Evolutionary conservation across 352 stramenopile genomes (phyloP), one percentile per base, ranked within the genome.

Genomic region (Phytophthora sojae): DNA sequence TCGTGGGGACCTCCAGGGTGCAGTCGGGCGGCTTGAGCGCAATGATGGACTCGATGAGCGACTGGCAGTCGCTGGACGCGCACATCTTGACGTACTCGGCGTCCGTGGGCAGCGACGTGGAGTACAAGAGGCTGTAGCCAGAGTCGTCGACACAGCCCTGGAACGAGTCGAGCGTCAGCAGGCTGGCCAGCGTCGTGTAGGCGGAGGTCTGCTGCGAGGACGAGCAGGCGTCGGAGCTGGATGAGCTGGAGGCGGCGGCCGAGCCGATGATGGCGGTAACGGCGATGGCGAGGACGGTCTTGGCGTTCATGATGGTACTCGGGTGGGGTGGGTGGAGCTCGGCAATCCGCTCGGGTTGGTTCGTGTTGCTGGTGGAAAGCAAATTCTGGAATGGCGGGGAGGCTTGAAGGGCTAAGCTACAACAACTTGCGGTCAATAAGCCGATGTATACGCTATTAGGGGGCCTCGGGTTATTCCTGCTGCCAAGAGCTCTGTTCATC

Each of bases 241-340:
- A 32, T 6, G 29, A 32, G 29, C 29, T 32, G 29, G 29, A 32
- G 32, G 61, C 71, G 19, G 61, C 63, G 37, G 35, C 64, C 8
- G 64, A 59, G 57, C 63, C 68, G 21, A 71, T 57, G 52, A 77
- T 59, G 39, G 55, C n/a, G n/a, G n/a, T n/a, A n/a, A n/a, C 60
- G 44, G 51, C 51, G 56, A 61, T 49, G 51, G 63, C 69, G 47
- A 66, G 55, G 59, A 67, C 47, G 45, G 64, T 68, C 54, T 73
- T 69, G 51, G 57, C 45, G 68, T 77, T 77, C 69, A 77, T 77
- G 45, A n/a, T n/a, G n/a, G n/a, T n/a, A n/a, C n/a, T n/a, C n/a
- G n/a, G 29, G 29, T 32, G 30, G 30, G 6, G 9, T 4, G 30
- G 2, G 30, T 35, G 30, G 30, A 35, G 30, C 30, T 35, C 30